Evolutionary conservation across 345 rosid species (phyloP), one percentile per base, ranked within the genome.

Genomic region (Murraya koenigii): DNA sequence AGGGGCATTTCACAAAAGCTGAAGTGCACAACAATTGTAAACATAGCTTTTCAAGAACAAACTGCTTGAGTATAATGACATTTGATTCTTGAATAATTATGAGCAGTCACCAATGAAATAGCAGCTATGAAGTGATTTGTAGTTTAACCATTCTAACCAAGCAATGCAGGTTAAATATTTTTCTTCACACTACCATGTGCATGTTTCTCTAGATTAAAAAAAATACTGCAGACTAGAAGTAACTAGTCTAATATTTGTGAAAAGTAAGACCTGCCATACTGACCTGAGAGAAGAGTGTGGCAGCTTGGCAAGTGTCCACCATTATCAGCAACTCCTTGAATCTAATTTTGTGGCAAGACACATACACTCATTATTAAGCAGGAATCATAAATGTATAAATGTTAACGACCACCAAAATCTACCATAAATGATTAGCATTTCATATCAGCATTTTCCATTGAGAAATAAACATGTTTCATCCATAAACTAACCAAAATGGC

Each of bases 291-390:
- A 94, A 96, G 77, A 96, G 97, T 81, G 99, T 96, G 72, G 98
- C 92, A 69, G 98, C 99, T 90, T 96, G 99, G 83, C 99, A 96
- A 79, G 98, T 96, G 81, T 96, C 99, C 86, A 94, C 98, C 98
- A 96, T 92, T 84, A 96, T 90, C 83, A 96, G 83, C 86, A 96
- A 84, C 88, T 96, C 99, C 92, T 96, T 96, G 83, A 96, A 96
- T 87, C 98, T 96, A 69, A 69, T 82, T 69, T 78, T 70, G 64
- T 35, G 76, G 76, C 77, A 82, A 60, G 10, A 47, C 19, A 41
- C 28, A 17, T 7, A 15, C 82, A 41, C 33, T 63, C 78, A 71
- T 58, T 65, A 23, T 68, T 41, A 62, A 13, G 60, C 11, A 39
- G 79, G 19, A 47, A 76, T 66, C 20, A 69, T 32, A 56, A 28